Evolutionary conservation across 306 rosid species (phyloP).

Genomic region (Dalbergia cultrata): DNA sequence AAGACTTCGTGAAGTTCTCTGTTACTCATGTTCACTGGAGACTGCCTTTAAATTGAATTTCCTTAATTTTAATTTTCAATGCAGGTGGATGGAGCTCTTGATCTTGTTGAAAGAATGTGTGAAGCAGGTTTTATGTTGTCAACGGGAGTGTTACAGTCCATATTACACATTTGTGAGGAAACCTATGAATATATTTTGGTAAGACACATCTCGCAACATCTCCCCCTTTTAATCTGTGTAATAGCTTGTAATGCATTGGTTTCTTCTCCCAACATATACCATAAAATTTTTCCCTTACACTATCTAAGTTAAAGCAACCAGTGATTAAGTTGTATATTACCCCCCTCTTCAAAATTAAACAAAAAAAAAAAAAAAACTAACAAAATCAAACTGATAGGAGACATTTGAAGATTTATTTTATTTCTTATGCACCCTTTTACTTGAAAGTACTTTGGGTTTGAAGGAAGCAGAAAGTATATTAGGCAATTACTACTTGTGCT

Average conservation of each 20-base stretch:
- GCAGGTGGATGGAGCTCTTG: conserved; percentile 80
- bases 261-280: conserved; percentile 6
- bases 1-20: background rate
- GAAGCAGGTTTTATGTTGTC: conserved; percentile 66
- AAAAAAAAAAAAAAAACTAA: background rate
- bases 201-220: conserved; percentile 33
- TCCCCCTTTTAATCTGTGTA: conserved; percentile 18
- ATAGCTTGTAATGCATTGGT: conserved; percentile 19
- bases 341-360: background rate
- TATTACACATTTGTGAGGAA: conserved; percentile 64
- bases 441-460: background rate
- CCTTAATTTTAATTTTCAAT: conserved; percentile 32
- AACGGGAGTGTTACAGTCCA: conserved; percentile 52
- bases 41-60: conserved; percentile 22
- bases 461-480: conserved; percentile 8
- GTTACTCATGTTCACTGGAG: conserved; percentile 25
- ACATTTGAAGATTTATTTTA: background rate
- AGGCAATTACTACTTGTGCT: background rate
- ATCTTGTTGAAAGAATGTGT: conserved; percentile 71
- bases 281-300: background rate
- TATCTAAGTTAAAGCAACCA: conserved; percentile 14
- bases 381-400: background rate
- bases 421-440: background rate
- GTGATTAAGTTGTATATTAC: background rate
- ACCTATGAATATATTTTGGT: conserved; percentile 79